Evolutionary conservation across 2,329 filamentous ascomycete species (phyloP), one percentile per base, ranked within the genome.

Genomic region (Kalmusia sp.): DNA sequence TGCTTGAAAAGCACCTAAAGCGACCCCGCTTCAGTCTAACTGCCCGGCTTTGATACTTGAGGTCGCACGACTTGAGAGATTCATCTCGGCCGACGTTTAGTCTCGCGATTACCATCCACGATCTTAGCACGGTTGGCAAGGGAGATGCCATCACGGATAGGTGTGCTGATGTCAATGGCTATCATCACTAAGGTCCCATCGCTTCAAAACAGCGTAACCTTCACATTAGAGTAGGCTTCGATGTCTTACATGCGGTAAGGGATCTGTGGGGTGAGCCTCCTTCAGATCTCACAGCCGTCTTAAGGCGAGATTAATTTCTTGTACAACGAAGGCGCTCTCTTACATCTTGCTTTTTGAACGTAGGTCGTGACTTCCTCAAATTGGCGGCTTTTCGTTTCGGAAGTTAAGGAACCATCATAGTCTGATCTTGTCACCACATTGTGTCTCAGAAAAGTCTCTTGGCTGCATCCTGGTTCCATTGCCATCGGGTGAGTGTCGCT

Each of bases 201-300:
- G 4, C 15, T 33, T 14, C 12, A n/a, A 33, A 9, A n/a, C n/a
- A n/a, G n/a, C n/a, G n/a, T n/a, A n/a, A n/a, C n/a, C 15, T 3
- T 4, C n/a, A 5, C 25, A 17, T 27, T 28, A 21, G 9, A 27
- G 21, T n/a, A 45, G 21, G 28, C 25, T 15, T 33, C n/a, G 15
- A 33, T 19, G 41, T 19, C 41, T 9, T 45, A 19, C 41, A 45
- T 25, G 21, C n/a, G n/a, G n/a, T 14, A 33, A 40, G 24, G 34
- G 47, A 43, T 50, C 28, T 34, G 27, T 50, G 37, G 37, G 37
- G 25, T 49, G 35, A 35, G 27, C 47, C 25, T 34, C 27, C 34
- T 30, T 41, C 19, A 33, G 37, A 28, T 35, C 17, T 34, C 4
- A 25, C 38, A n/a, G 21, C 6, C 24, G 14, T 24, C 24, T 41